These are phyloP conservation scores for Vigna hirtella DNA, from an alignment of 306 rosid species.

Conservation along the genomic window DNA sequence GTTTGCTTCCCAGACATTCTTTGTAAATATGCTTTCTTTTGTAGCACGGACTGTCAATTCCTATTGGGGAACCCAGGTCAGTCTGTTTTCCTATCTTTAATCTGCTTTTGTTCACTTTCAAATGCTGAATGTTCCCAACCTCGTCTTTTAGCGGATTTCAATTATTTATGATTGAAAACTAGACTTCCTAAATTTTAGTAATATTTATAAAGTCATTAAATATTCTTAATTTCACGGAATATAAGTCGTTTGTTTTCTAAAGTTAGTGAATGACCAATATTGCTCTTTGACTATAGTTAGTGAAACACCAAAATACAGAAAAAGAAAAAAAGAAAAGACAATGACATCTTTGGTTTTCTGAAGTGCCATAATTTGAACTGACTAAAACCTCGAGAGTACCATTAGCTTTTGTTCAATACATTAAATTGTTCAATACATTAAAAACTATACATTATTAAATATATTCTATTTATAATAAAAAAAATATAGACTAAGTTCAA, in stretches of 20 bases:
- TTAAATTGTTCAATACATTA: no score
- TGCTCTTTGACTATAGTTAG: neutral
- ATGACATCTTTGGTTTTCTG: neutral
- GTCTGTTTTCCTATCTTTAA: slow-evolving; percentile 31
- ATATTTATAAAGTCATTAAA: neutral
- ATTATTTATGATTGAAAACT: slow-evolving; percentile 15
- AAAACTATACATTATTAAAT: no score
- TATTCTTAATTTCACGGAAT: neutral
- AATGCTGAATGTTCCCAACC: slow-evolving; percentile 23
- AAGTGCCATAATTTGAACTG: neutral
- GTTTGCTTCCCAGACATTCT: slow-evolving; percentile 70
- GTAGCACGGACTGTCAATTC: slow-evolving; percentile 85
- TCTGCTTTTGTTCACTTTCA: slow-evolving; percentile 39
- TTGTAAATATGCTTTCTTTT: slow-evolving; percentile 87
- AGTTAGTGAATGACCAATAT: neutral
- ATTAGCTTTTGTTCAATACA: no score
- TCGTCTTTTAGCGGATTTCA: slow-evolving; percentile 3
- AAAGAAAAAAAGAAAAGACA: neutral
- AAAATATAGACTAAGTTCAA: no score
- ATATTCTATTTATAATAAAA: no score
- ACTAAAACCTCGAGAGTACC: neutral
- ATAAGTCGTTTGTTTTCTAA: neutral
- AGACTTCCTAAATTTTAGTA: slow-evolving; percentile 1
- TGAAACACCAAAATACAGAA: neutral
- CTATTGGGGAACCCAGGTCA: slow-evolving; percentile 97